Evolutionary conservation across 2,329 filamentous ascomycete genomes (phyloP).

Genomic region (Colletotrichum sp.): DNA sequence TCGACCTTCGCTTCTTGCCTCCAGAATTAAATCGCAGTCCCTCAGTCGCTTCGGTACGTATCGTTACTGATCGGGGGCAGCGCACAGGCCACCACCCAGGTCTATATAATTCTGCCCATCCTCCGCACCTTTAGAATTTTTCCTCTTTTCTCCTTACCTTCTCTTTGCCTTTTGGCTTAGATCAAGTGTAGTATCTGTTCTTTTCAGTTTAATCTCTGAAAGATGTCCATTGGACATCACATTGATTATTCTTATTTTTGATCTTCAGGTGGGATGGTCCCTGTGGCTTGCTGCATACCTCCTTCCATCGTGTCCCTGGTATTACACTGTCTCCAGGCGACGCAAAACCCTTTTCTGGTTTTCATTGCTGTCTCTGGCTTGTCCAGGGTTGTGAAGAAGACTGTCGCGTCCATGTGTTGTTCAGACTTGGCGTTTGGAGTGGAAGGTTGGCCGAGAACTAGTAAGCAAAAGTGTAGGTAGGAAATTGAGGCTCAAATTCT

Average conservation of each 20-base stretch:
- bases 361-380: conserved; percentile 13
- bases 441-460: not conserved
- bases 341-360: not conserved
- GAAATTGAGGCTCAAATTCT: not conserved
- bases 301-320: conserved; percentile 15
- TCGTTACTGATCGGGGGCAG: not conserved
- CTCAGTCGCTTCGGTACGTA: not conserved
- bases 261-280: not conserved
- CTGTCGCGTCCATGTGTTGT: not conserved
- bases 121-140: not conserved
- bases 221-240: not conserved
- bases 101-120: not conserved
- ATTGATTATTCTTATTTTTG: conserved; percentile 14
- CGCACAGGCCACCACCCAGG: not conserved
- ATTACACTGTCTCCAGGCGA: conserved; percentile 16
- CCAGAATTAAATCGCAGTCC: not conserved
- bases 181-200: conserved; percentile 21
- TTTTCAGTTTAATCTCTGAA: conserved; percentile 16
- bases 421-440: not conserved
- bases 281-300: conserved; percentile 5
- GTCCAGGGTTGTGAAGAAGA: conserved; percentile 9
- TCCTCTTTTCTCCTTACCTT: not conserved
- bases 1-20: not conserved
- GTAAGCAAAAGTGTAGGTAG: not conserved
- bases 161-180: conserved; percentile 12